phyloP scores from a whole-genome alignment of 768 basidiomycete genomes.

The Rhizopogon vinicolor region DNA sequence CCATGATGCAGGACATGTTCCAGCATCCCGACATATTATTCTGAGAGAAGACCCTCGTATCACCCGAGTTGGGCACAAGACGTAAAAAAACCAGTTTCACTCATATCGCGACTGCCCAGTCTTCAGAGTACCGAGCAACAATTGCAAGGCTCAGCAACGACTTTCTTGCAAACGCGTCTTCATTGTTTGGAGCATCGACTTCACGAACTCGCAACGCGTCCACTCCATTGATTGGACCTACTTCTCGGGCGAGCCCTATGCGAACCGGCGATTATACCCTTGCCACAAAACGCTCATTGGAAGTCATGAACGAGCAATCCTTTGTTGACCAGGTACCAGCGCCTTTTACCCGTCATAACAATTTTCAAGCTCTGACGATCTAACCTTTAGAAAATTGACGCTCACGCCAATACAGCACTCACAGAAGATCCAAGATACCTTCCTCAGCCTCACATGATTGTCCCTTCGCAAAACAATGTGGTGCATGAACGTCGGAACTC shows the following conservation, averaged over 20 bases:
- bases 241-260: constrained; percentile 13
- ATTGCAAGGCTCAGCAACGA: constrained; percentile 28
- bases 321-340: constrained; percentile 28
- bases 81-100: constrained; percentile 9
- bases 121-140: constrained; percentile 25
- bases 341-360: constrained; percentile 20
- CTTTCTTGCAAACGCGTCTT: constrained; percentile 28
- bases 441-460: constrained; percentile 18
- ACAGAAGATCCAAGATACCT: constrained; percentile 18
- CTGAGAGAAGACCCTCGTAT: constrained; percentile 14
- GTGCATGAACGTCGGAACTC: constrained; percentile 8
- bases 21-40: constrained; percentile 14
- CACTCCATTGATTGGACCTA: constrained; percentile 14
- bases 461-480: constrained; percentile 17
- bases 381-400: constrained; percentile 25
- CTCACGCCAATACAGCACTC: constrained; percentile 13
- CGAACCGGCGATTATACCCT: constrained; percentile 15
- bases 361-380: constrained; percentile 14
- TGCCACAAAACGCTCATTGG: constrained; percentile 29
- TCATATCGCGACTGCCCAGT: constrained; percentile 12
- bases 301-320: constrained; percentile 20
- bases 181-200: constrained; percentile 21
- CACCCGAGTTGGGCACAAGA: constrained; percentile 20
- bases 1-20: constrained; percentile 3
- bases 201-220: constrained; percentile 13